phyloP scores from a whole-genome alignment of 148 eudicot species.

The Rhododendron mucronatum region DNA sequence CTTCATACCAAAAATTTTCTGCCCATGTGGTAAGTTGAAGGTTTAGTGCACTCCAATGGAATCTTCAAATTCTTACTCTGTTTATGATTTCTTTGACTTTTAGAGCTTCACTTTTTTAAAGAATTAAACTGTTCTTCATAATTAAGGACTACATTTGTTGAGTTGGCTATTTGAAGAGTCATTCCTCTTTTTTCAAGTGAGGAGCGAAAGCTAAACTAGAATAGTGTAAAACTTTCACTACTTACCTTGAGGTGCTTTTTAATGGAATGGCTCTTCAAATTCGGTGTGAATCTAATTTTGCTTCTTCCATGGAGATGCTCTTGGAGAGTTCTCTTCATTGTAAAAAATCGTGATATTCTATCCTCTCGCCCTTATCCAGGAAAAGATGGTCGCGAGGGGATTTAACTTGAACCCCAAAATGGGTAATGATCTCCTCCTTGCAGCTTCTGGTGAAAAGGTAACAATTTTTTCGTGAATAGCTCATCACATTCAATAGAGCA shows the following conservation, averaged over 20 bases:
- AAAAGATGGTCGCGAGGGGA: slow-evolving; percentile 44
- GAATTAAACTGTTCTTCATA: background rate
- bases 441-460: slow-evolving; percentile 91
- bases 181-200: background rate
- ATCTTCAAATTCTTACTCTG: background rate
- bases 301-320: background rate
- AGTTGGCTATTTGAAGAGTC: background rate
- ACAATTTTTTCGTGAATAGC: background rate
- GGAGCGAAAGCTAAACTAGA: background rate
- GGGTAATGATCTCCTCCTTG: slow-evolving; percentile 69
- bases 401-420: slow-evolving; percentile 38
- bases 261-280: background rate
- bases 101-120: background rate
- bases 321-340: background rate
- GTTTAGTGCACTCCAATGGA: background rate
- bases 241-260: background rate
- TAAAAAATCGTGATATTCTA: background rate
- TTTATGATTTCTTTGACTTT: background rate
- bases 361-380: slow-evolving; percentile 33
- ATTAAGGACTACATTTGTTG: background rate
- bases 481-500: background rate
- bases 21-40: background rate
- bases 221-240: background rate
- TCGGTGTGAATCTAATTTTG: background rate
- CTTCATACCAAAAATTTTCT: background rate